Conservation (phyloP, 164 flowering plant species). For the Stephania japonica region DNA sequence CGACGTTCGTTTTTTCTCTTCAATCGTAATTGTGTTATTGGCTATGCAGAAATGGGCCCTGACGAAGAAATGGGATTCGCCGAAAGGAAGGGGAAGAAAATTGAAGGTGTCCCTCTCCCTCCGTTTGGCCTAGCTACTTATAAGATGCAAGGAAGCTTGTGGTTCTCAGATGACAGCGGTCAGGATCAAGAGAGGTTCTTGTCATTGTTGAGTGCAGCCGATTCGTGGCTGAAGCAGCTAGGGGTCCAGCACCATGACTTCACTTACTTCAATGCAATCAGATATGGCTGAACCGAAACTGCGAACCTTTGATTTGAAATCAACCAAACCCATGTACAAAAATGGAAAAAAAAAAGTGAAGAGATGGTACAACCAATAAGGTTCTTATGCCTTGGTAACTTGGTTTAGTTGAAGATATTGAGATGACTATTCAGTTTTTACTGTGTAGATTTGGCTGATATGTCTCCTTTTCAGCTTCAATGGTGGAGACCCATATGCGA, state of each 20-base stretch:
- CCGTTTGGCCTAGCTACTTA: conserved; percentile 91
- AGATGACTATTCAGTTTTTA: neutral
- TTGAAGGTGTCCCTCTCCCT: conserved; percentile 51
- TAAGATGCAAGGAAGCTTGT: conserved; percentile 85
- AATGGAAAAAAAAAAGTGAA: neutral
- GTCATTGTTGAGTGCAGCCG: conserved; percentile 75
- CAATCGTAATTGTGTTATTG: neutral
- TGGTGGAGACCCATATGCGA: neutral
- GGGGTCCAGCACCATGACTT: conserved; percentile 93
- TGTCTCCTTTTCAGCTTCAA: neutral
- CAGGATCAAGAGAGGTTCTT: conserved; percentile 63
- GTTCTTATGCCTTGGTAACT: neutral
- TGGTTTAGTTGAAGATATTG: neutral
- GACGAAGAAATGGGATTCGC: conserved; percentile 35
- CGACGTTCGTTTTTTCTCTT: neutral
- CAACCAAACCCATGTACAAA: conserved; percentile 3
- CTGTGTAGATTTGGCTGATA: neutral
- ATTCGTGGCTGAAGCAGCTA: conserved; percentile 96
- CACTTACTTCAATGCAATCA: conserved; percentile 63
- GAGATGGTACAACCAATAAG: neutral
- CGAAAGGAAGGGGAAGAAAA: conserved; percentile 41
- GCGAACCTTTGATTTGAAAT: neutral
- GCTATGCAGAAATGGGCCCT: conserved; percentile 41
- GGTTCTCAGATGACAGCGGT: conserved; percentile 57
- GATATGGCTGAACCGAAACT: conserved; percentile 36